Evolutionary conservation across 768 basidiomycete genomes (phyloP).

Genomic region (Boletus edulis): DNA sequence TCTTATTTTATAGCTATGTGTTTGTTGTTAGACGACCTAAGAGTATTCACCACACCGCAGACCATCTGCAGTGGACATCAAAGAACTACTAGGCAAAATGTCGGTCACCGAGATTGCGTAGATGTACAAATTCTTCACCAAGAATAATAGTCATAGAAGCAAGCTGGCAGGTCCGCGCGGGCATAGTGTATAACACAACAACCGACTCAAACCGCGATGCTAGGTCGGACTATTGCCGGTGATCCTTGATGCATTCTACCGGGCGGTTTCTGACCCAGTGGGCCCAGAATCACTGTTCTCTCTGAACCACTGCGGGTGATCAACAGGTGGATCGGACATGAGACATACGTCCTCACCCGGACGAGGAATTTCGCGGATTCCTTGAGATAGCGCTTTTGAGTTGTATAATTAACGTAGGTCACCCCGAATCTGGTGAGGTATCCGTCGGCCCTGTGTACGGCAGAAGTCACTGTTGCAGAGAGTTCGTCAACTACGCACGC

Average conservation of each 20-base stretch:
- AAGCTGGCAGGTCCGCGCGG: no score
- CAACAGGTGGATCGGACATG: neutral
- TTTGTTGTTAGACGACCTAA: no score
- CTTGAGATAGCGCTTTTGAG: constrained; percentile 65
- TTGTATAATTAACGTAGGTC: constrained; percentile 69
- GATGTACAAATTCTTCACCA: constrained; percentile 2
- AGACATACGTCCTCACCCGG: constrained; percentile 37
- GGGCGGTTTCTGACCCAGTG: no score
- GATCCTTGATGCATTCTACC: no score
- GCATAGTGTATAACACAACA: no score
- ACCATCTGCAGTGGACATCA: no score
- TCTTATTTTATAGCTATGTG: no score
- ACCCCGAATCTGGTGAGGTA: constrained; percentile 67
- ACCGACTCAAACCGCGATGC: no score
- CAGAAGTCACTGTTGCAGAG: neutral
- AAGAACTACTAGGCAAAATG: no score
- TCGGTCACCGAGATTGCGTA: constrained; percentile 13
- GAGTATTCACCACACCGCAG: no score
- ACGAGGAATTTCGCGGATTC: constrained; percentile 56
- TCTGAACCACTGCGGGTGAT: constrained; percentile 27
- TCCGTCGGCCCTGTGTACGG: constrained; percentile 50
- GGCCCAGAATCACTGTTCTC: constrained; percentile 27
- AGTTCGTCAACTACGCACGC: constrained; percentile 19
- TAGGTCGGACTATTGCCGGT: no score
- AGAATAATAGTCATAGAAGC: neutral